Evolutionary conservation across 2,329 filamentous ascomycete species (phyloP).

Genomic region (Ceratocystis variospora): DNA sequence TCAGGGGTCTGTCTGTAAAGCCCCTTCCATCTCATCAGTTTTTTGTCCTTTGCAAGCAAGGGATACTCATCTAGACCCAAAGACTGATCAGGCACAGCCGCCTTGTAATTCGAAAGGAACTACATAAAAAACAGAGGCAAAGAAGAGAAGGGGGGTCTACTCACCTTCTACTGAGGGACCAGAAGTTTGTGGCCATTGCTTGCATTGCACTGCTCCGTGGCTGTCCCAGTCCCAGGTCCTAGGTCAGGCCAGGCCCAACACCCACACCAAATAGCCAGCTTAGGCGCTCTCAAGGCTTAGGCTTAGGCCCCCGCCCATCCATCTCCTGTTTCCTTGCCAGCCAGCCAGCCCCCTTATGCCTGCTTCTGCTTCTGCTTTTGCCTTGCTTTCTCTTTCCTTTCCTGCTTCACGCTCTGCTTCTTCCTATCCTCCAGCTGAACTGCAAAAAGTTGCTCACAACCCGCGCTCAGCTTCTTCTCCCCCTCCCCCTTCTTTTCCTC

Average conservation of each 20-base stretch:
- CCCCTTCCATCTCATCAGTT: neutral
- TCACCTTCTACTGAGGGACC: neutral
- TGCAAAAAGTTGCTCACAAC: constrained; percentile 4
- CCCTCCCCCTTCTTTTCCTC: neutral
- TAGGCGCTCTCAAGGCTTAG: neutral
- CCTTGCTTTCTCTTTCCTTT: constrained; percentile 11
- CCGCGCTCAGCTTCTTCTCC: constrained; percentile 3
- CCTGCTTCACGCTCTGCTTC: neutral
- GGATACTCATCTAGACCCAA: neutral
- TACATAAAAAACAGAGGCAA: neutral
- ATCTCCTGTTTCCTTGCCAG: constrained; percentile 14
- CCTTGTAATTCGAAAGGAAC: neutral
- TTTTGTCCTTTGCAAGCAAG: neutral
- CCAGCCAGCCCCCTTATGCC: constrained; percentile 15
- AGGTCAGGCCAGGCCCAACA: neutral
- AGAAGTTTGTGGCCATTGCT: constrained; percentile 3
- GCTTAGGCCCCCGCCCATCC: neutral
- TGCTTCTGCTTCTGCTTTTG: constrained; percentile 14
- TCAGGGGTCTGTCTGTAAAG: neutral
- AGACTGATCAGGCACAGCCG: constrained; percentile 3
- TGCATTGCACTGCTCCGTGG: neutral
- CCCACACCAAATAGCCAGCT: constrained; percentile 7
- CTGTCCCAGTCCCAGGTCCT: neutral
- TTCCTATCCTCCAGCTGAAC: neutral
- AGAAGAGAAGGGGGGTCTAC: neutral